Conservation (phyloP, 306 rosid genomes). For the Lotus japonicus region DNA sequence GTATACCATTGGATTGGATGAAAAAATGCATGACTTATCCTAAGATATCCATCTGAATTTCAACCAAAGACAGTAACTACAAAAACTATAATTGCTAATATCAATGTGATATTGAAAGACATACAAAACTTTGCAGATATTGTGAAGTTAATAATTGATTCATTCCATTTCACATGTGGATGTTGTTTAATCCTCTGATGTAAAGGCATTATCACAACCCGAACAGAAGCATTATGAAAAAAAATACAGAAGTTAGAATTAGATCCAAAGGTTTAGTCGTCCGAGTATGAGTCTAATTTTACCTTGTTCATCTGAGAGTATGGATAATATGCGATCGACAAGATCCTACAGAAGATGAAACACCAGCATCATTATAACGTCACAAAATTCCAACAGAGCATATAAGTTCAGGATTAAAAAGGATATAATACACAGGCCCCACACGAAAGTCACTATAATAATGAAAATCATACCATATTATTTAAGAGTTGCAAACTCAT, state of each 20-base stretch:
- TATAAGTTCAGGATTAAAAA: background rate
- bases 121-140: background rate
- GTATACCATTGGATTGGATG: background rate
- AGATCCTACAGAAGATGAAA: conserved; percentile 61
- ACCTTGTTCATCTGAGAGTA: conserved; percentile 88
- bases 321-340: conserved; percentile 63
- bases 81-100: background rate
- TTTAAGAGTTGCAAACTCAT: background rate
- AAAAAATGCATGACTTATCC: background rate
- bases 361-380: background rate
- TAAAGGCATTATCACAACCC: background rate
- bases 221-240: background rate
- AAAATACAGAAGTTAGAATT: background rate
- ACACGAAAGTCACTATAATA: background rate
- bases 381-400: conserved; percentile 17
- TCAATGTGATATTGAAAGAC: background rate
- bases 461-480: background rate
- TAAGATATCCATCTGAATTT: background rate
- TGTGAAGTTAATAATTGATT: background rate
- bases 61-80: background rate
- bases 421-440: background rate
- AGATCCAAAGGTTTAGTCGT: background rate
- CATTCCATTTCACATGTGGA: background rate
- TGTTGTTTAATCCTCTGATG: background rate
- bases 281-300: background rate